Conservation (phyloP, 768 basidiomycete species). For the Paxillus involutus region DNA sequence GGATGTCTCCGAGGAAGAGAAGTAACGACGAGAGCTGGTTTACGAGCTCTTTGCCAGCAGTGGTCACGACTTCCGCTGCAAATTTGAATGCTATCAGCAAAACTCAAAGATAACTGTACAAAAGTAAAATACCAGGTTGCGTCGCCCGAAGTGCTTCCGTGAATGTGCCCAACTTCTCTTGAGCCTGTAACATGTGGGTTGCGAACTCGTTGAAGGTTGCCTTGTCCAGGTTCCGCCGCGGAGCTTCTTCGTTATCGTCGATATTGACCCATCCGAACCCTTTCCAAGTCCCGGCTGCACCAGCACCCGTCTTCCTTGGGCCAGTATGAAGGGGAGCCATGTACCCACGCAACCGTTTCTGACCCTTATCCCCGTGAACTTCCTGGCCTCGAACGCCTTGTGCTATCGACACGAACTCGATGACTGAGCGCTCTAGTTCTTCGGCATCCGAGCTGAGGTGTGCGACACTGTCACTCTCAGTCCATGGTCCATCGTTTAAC, state of each 20-base stretch:
- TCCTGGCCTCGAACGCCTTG: slow-evolving; percentile 38
- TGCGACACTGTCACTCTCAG: slow-evolving; percentile 14
- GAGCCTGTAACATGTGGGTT: slow-evolving; percentile 22
- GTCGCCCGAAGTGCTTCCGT: slow-evolving; percentile 18
- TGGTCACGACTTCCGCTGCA: slow-evolving; percentile 22
- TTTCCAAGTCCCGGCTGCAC: slow-evolving; percentile 51
- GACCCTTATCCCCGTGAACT: slow-evolving; percentile 15
- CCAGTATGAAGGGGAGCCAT: slow-evolving; percentile 38
- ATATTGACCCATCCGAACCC: slow-evolving; percentile 51
- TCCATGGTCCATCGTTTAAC: slow-evolving; percentile 42
- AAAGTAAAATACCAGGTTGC: slow-evolving; percentile 16
- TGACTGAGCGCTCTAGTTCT: slow-evolving; percentile 68
- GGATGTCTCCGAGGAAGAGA: slow-evolving; percentile 43
- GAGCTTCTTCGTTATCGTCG: slow-evolving; percentile 33
- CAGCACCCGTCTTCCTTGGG: slow-evolving; percentile 46
- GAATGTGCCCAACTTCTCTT: slow-evolving; percentile 26
- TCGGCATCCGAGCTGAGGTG: slow-evolving; percentile 72
- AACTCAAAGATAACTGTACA: background rate
- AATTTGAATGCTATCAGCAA: slow-evolving; percentile 1
- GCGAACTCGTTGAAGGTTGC: slow-evolving; percentile 36
- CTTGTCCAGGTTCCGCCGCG: slow-evolving; percentile 24
- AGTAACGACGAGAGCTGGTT: slow-evolving; percentile 42
- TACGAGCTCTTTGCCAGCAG: slow-evolving; percentile 33
- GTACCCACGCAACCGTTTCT: slow-evolving; percentile 38
- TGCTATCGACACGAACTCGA: slow-evolving; percentile 66